Evolutionary conservation across 192 early-diverging fungal genomes (phyloP).

Genomic region (Tieghemiomyces parasiticus): DNA sequence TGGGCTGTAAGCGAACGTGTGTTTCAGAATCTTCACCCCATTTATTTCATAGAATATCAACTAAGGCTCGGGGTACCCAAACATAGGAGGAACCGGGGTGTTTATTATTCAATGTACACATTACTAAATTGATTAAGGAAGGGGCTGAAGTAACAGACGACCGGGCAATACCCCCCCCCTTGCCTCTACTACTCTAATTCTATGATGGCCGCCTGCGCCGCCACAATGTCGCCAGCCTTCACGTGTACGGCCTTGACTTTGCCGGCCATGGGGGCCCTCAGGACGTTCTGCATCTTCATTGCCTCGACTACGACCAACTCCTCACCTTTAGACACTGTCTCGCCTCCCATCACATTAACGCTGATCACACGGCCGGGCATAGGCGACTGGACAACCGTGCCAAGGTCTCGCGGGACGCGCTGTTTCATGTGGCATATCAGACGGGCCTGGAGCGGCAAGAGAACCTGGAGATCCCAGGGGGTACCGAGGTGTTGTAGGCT

Average conservation of each 20-base stretch:
- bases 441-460: constrained; percentile 41
- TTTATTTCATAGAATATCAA: too few relatives aligned
- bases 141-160: too few relatives aligned
- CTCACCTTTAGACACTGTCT: constrained; percentile 62
- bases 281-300: constrained; percentile 97
- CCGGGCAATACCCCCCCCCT: too few relatives aligned
- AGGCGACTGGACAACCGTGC: constrained; percentile 59
- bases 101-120: too few relatives aligned
- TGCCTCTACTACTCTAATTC: constrained; percentile 43
- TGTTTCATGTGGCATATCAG: constrained; percentile 57
- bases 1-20: too few relatives aligned
- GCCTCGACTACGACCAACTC: constrained; percentile 85
- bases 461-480: constrained; percentile 61
- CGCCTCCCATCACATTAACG: constrained; percentile 63
- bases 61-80: too few relatives aligned
- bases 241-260: constrained; percentile 66
- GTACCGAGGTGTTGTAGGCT: constrained; percentile 69
- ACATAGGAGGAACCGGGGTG: too few relatives aligned
- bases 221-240: constrained; percentile 52
- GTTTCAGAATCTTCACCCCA: too few relatives aligned
- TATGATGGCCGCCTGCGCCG: constrained; percentile 60
- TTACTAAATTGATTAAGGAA: too few relatives aligned
- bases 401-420: constrained; percentile 54
- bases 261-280: constrained; percentile 62
- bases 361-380: constrained; percentile 88